Conservation (phyloP, 1,284 basidiomycete species). For the Trichosporon sp. region DNA sequence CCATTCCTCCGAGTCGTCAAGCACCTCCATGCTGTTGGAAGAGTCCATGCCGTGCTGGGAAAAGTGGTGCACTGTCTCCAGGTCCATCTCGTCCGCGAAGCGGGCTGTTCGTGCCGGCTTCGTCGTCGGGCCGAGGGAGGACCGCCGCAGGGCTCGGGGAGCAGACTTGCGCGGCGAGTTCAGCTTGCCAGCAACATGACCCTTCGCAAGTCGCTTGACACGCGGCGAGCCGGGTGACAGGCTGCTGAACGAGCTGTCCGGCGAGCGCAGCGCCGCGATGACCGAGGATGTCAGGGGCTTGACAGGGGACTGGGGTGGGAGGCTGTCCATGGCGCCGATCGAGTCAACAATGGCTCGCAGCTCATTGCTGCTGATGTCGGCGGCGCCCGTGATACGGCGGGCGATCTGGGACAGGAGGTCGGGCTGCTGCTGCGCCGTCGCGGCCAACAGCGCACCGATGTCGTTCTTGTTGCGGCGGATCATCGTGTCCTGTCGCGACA, state of each 20-base stretch:
- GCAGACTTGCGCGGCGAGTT: conserved; percentile 9
- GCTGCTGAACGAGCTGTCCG: conserved; percentile 30
- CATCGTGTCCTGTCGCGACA: conserved; percentile 72
- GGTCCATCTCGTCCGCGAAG: conserved; percentile 16
- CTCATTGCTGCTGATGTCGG: conserved; percentile 6
- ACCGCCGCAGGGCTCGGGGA: neutral
- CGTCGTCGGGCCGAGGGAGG: neutral
- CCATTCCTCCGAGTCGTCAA: conserved; percentile 16
- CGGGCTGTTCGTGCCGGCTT: conserved; percentile 1
- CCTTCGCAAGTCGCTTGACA: conserved; percentile 14
- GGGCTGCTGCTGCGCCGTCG: neutral
- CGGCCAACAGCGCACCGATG: conserved; percentile 43
- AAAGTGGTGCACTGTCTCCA: conserved; percentile 11
- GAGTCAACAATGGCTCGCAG: conserved; percentile 7
- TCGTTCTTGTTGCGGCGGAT: conserved; percentile 62
- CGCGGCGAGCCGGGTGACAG: conserved; percentile 38
- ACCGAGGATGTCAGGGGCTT: neutral
- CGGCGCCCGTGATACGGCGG: neutral
- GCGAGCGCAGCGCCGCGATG: neutral
- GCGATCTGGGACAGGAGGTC: neutral
- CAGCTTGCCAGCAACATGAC: conserved; percentile 8
- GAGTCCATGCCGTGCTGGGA: conserved; percentile 6
- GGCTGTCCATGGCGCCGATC: neutral
- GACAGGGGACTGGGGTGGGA: neutral
- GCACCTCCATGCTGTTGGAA: neutral